phyloP scores from a whole-genome alignment of 768 basidiomycete genomes.

The Pilatotrama ljubarskyi region DNA sequence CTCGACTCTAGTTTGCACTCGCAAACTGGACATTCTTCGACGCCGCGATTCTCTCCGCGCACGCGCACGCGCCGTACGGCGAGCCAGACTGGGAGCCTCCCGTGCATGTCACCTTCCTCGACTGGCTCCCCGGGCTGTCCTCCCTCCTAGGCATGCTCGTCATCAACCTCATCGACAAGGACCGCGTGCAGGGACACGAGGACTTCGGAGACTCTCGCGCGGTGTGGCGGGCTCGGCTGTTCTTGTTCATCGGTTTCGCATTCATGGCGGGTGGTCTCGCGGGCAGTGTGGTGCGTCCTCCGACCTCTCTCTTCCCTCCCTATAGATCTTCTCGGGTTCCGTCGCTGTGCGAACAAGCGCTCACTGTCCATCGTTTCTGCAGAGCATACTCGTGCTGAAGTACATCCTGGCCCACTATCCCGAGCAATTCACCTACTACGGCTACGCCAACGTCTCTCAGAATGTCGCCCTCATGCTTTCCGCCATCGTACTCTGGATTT shows the following conservation, averaged over 20 bases:
- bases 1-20: slow-evolving; percentile 74
- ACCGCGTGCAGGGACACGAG: slow-evolving; percentile 77
- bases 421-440: slow-evolving; percentile 84
- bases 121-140: slow-evolving; percentile 97
- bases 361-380: background rate
- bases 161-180: slow-evolving; percentile 94
- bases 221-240: slow-evolving; percentile 88
- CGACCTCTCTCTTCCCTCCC: background rate
- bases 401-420: slow-evolving; percentile 75
- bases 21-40: slow-evolving; percentile 97
- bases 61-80: slow-evolving; percentile 75
- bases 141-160: slow-evolving; percentile 90
- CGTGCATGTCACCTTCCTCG: slow-evolving; percentile 86
- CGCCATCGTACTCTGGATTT: slow-evolving; percentile 87
- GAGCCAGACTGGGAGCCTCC: slow-evolving; percentile 68
- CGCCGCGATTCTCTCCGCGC: slow-evolving; percentile 86
- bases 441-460: slow-evolving; percentile 94
- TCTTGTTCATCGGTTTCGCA: slow-evolving; percentile 94
- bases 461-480: slow-evolving; percentile 85
- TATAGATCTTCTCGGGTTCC: too few species aligned
- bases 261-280: slow-evolving; percentile 97
- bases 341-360: background rate
- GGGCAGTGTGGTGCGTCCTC: slow-evolving; percentile 83
- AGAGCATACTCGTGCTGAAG: slow-evolving; percentile 90
- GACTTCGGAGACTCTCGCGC: slow-evolving; percentile 79